Conservation (phyloP, 2,329 filamentous ascomycete genomes). For the Leptographium wingfieldii region DNA sequence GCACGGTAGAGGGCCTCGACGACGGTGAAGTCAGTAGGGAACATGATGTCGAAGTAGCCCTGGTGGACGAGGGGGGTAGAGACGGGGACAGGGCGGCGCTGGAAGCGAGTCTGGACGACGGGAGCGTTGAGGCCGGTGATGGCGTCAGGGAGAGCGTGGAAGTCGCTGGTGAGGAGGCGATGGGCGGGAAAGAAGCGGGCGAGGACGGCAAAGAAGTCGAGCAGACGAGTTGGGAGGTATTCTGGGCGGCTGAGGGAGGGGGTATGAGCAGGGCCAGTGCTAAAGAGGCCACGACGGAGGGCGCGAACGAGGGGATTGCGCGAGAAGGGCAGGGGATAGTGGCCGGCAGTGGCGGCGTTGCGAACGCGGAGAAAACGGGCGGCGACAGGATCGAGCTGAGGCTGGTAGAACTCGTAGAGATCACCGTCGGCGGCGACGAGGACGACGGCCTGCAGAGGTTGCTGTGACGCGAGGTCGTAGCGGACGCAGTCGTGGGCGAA, state of each 20-base stretch:
- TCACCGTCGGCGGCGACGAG: constrained; percentile 76
- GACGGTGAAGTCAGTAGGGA: constrained; percentile 87
- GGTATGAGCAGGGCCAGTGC: constrained; percentile 41
- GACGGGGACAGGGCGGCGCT: constrained; percentile 77
- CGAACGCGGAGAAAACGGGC: constrained; percentile 75
- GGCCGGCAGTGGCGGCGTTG: constrained; percentile 56
- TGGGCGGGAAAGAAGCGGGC: constrained; percentile 82
- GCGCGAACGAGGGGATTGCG: constrained; percentile 42
- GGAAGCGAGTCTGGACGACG: constrained; percentile 89
- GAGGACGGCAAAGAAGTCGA: constrained; percentile 94
- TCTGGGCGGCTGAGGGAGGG: constrained; percentile 72
- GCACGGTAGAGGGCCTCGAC: constrained; percentile 87
- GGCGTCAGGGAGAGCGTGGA: constrained; percentile 72
- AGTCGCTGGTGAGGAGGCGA: constrained; percentile 79
- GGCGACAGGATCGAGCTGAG: constrained; percentile 67
- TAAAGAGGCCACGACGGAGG: constrained; percentile 46
- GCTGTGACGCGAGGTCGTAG: constrained; percentile 70
- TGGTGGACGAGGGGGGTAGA: constrained; percentile 89
- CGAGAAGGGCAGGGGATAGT: constrained; percentile 50
- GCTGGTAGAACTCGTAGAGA: constrained; percentile 88
- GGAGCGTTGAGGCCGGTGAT: constrained; percentile 79
- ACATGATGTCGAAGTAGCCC: constrained; percentile 97
- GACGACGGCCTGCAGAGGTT: constrained; percentile 78
- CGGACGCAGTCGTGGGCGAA: constrained; percentile 91
- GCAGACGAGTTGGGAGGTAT: constrained; percentile 85